These are phyloP conservation scores for Sclerotinia nivalis DNA, from an alignment of 2,329 filamentous ascomycete species.

Conservation along the genomic window DNA sequence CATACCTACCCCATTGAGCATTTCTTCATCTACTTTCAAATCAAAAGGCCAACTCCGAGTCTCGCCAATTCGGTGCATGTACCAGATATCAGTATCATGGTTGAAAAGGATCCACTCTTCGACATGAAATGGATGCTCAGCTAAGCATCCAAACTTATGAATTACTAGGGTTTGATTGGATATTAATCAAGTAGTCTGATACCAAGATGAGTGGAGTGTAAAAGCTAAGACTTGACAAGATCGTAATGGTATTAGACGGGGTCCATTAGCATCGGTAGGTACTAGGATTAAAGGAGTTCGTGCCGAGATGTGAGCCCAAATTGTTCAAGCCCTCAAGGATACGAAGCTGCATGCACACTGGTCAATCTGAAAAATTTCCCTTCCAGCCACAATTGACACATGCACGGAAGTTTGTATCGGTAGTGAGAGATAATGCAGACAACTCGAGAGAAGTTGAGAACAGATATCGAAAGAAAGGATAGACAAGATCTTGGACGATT, in stretches of 20 bases:
- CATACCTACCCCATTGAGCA: not conserved
- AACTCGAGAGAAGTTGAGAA: not conserved
- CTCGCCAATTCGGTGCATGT: conserved; percentile 7
- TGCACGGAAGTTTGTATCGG: conserved; percentile 12
- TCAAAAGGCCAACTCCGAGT: not conserved
- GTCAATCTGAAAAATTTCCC: conserved; percentile 1
- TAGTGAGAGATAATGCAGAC: not conserved
- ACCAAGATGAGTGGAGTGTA: not conserved
- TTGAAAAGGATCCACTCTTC: conserved; percentile 4
- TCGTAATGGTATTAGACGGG: not conserved
- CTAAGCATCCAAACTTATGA: conserved; percentile 7
- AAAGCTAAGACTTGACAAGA: conserved; percentile 13
- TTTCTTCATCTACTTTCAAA: not conserved
- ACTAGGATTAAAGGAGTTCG: conserved; percentile 21
- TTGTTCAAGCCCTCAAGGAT: not conserved
- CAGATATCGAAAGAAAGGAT: not conserved
- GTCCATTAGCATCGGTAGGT: not conserved
- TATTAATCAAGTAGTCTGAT: not conserved
- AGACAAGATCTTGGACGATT: not conserved
- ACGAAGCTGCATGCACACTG: not conserved
- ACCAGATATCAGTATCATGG: not conserved
- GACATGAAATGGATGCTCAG: conserved; percentile 8
- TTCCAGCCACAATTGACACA: conserved; percentile 15
- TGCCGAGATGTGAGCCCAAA: conserved; percentile 22
- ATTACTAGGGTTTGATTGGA: conserved; percentile 18